Conservation (phyloP, 176 grass and related monocot genomes). For the Coix lacrymajobi region DNA sequence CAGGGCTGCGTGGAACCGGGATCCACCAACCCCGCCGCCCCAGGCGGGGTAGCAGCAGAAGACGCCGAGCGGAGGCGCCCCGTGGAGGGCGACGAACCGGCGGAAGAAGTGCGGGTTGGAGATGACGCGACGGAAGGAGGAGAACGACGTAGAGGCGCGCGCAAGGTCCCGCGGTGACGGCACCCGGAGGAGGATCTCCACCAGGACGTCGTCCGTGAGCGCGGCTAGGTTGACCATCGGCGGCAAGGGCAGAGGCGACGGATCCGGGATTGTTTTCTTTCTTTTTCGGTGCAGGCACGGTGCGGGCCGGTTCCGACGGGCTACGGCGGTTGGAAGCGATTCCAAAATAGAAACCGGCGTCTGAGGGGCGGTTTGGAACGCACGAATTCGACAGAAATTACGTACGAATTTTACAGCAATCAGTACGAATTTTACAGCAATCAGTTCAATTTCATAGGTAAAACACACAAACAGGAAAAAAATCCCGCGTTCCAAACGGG, state of each 20-base stretch:
- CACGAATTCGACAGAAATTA: no score
- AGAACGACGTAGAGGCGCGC: conserved; percentile 8
- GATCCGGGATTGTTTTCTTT: neutral
- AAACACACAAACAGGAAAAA: no score
- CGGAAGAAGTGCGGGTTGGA: conserved; percentile 17
- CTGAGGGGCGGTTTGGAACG: no score
- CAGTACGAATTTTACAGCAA: no score
- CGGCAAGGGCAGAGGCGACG: neutral
- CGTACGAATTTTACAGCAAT: no score
- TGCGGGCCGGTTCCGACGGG: no score
- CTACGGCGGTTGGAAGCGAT: no score
- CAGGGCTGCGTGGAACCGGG: conserved; percentile 9
- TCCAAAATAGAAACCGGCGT: no score
- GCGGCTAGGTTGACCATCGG: neutral
- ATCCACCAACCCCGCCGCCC: neutral
- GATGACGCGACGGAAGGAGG: conserved; percentile 19
- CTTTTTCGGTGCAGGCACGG: no score
- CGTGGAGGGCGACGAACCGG: conserved; percentile 6
- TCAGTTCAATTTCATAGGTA: no score
- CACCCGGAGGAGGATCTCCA: conserved; percentile 24
- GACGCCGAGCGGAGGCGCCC: neutral
- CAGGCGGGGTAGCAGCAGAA: conserved; percentile 13
- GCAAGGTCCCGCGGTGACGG: neutral
- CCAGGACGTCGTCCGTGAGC: conserved; percentile 20
- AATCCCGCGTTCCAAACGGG: no score